Evolutionary conservation across 116 monocot genomes (phyloP), one percentile per base, ranked within the genome.

Genomic region (Iris pallida): DNA sequence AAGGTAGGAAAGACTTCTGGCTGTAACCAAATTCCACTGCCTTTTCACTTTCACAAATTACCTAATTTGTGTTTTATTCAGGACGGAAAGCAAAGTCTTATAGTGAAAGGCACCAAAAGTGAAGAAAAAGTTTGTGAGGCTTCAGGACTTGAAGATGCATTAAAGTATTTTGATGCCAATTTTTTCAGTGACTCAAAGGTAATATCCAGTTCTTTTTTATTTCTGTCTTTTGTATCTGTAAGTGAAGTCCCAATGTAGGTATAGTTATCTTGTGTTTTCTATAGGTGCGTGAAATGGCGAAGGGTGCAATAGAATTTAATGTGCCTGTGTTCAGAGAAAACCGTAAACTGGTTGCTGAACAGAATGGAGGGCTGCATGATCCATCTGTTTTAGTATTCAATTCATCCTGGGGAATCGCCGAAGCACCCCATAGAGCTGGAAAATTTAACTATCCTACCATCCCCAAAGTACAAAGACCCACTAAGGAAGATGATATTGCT

Each of bases 301-400:
- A 85, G 30, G 95, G 95, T 47, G 95, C 89, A 47, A 71, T 66
- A 62, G 86, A 89, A 63, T 78, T 86, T 8, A 91, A 95, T 63
- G 16, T 89, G 44, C 91, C 88, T 3, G 73, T 68, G 44, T 95
- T 88, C 65, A 73, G 72, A 70, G 78, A 61, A 51, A 89, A 95
- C 51, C 81, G 89, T 20, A 79, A 66, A 69, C 59, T 91, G 53
- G 91, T 95, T 44, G 86, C 91, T 61, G 82, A 69, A 16, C 74
- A 58, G 51, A 82, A 95, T 72, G 95, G 91, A 61, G 95, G 91
- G 7, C 70, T 95, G 65, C 77, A 88, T 42, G 65, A 91, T 80
- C 95, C 88, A 61, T 91, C 91, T 55, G 91, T 88, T 82, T 70
- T 95, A 58, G 78, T 91, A 52, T 95, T 95, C 61, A 81, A 86